Evolutionary conservation across 2,329 filamentous ascomycete genomes (phyloP).

Genomic region (Clarireedia monteithiana): DNA sequence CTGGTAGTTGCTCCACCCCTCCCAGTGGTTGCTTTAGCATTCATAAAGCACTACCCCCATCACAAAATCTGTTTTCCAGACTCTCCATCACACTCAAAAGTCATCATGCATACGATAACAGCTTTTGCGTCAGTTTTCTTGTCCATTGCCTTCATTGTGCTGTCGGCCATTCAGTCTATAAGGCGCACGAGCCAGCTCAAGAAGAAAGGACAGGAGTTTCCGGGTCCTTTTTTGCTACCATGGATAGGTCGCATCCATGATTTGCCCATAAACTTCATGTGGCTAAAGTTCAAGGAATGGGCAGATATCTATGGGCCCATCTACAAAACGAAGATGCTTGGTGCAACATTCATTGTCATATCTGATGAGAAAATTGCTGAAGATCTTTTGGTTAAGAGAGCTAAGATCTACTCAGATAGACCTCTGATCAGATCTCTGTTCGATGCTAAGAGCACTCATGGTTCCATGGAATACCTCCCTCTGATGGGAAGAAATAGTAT

Average conservation of each 20-base stretch:
- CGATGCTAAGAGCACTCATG: constrained; percentile 20
- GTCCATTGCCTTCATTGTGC: too few relatives aligned
- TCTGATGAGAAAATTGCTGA: constrained; percentile 34
- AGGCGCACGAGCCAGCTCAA: not conserved
- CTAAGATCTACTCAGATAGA: constrained; percentile 32
- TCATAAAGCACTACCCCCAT: too few relatives aligned
- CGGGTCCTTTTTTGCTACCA: not conserved
- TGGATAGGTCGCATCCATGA: not conserved
- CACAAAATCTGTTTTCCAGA: too few relatives aligned
- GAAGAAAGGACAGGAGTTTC: not conserved
- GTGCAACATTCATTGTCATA: constrained; percentile 31
- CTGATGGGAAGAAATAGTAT: not conserved
- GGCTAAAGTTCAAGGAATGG: constrained; percentile 35
- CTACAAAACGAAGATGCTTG: constrained; percentile 36
- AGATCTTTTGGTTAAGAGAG: constrained; percentile 34
- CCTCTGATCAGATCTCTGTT: constrained; percentile 21
- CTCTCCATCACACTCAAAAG: too few relatives aligned
- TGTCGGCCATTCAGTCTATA: not conserved
- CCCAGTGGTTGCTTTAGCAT: too few relatives aligned
- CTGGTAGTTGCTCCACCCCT: too few relatives aligned
- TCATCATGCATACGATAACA: too few relatives aligned
- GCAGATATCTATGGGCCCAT: constrained; percentile 33
- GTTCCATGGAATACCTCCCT: constrained; percentile 8
- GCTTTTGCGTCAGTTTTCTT: too few relatives aligned
- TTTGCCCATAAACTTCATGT: constrained; percentile 12